These are phyloP conservation scores for Brassica incana DNA, from an alignment of 345 rosid species.

Conservation along the genomic window DNA sequence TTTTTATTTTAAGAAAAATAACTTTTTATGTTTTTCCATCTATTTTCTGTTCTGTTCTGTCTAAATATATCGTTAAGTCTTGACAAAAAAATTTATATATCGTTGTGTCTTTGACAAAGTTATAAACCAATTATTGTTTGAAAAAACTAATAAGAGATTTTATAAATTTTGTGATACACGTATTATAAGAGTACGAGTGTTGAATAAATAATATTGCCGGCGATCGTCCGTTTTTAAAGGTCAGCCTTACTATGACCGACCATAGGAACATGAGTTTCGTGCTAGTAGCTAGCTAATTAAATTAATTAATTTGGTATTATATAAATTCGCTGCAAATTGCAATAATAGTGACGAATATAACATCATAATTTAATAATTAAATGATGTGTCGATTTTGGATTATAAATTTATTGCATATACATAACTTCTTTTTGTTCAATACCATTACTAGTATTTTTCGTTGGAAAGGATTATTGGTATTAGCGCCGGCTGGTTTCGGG, in stretches of 20 bases:
- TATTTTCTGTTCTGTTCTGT: neutral
- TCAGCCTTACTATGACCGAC: constrained; percentile 20
- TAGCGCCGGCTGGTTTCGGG: too few species aligned
- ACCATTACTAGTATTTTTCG: neutral
- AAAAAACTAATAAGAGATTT: neutral
- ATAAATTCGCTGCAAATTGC: neutral
- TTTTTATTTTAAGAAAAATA: neutral
- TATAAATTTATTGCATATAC: neutral
- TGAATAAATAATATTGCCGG: constrained; percentile 10
- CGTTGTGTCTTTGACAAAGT: constrained; percentile 7
- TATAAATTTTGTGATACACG: neutral
- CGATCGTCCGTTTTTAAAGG: constrained; percentile 16
- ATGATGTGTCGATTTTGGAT: neutral
- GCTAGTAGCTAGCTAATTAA: neutral
- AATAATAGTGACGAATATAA: neutral
- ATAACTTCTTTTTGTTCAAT: neutral
- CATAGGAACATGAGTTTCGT: constrained; percentile 11
- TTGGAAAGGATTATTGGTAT: too few species aligned
- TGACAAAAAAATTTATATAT: neutral
- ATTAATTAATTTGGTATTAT: neutral
- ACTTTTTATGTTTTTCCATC: neutral
- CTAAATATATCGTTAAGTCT: neutral
- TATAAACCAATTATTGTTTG: constrained; percentile 32
- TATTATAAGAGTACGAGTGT: neutral
- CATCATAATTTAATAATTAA: neutral